Conservation (phyloP, 1,284 basidiomycete genomes). For the Prillingera fragicola region DNA sequence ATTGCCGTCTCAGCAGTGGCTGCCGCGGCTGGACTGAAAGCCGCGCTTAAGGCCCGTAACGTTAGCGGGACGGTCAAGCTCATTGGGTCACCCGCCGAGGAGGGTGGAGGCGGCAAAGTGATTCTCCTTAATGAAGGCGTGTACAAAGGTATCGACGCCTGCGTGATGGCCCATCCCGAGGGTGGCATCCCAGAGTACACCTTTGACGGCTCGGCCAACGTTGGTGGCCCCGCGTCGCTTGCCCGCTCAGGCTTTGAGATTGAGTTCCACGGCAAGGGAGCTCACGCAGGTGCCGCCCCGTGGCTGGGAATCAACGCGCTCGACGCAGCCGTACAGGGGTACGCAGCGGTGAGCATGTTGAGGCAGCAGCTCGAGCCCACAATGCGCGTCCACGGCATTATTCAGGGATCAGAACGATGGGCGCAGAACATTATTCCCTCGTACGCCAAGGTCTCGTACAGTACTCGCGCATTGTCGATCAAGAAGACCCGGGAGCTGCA, state of each 20-base stretch:
- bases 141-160: conserved; percentile 53
- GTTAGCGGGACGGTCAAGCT: conserved; percentile 39
- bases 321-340: conserved; percentile 49
- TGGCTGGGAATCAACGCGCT: conserved; percentile 53
- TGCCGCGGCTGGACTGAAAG: conserved; percentile 38
- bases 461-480: conserved; percentile 37
- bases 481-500: conserved; percentile 21
- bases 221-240: conserved; percentile 22
- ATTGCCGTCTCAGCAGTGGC: conserved; percentile 47
- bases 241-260: conserved; percentile 27
- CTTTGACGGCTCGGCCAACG: conserved; percentile 17
- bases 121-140: conserved; percentile 67
- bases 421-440: conserved; percentile 40
- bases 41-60: conserved; percentile 32
- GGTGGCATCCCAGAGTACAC: conserved; percentile 11
- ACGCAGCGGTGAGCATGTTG: conserved; percentile 48
- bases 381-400: conserved; percentile 46
- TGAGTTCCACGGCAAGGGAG: conserved; percentile 27
- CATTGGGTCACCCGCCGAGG: conserved; percentile 58
- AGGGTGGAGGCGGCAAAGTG: conserved; percentile 73
- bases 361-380: conserved; percentile 48
- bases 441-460: conserved; percentile 33
- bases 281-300: conserved; percentile 31
- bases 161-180: conserved; percentile 28
- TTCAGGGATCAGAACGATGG: conserved; percentile 43